Percentiles rank a stretch among this genome's conserved stretches.
Conservation (phyloP, 257 asterid species). For the Lithospermum erythrorhizon region DNA sequence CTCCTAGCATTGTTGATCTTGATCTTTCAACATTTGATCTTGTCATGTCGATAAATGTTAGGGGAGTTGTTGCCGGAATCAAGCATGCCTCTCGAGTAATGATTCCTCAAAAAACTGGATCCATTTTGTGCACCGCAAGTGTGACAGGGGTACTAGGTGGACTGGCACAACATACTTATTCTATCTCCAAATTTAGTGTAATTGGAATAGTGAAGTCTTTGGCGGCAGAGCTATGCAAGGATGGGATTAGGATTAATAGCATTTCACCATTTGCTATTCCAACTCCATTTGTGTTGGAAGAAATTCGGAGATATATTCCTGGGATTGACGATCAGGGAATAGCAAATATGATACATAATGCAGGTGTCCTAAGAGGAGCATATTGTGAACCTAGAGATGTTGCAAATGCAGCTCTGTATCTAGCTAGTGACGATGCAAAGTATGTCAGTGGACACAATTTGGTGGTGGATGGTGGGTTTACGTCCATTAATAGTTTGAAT, state of each 20-base stretch:
- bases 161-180: constrained; percentile 61
- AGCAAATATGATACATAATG: constrained; percentile 34
- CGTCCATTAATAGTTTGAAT: constrained; percentile 30
- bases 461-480: constrained; percentile 68
- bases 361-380: constrained; percentile 52
- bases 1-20: constrained; percentile 52
- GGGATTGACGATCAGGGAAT: constrained; percentile 27
- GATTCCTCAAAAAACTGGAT: constrained; percentile 59
- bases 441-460: constrained; percentile 78
- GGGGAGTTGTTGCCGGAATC: constrained; percentile 61
- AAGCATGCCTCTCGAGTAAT: constrained; percentile 87
- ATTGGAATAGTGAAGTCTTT: constrained; percentile 52
- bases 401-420: constrained; percentile 70
- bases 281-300: constrained; percentile 51
- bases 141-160: constrained; percentile 74
- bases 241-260: constrained; percentile 72
- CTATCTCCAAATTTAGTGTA: constrained; percentile 54
- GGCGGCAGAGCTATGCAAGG: constrained; percentile 49
- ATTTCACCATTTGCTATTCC: constrained; percentile 81
- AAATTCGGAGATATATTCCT: constrained; percentile 36
- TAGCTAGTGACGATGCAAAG: constrained; percentile 73
- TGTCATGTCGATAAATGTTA: constrained; percentile 63
- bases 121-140: constrained; percentile 76
- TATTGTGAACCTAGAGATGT: constrained; percentile 52
- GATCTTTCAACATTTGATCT: constrained; percentile 52